Evolutionary conservation across 768 basidiomycete genomes (phyloP).

Genomic region (Tylopilus cervinicoccineus): DNA sequence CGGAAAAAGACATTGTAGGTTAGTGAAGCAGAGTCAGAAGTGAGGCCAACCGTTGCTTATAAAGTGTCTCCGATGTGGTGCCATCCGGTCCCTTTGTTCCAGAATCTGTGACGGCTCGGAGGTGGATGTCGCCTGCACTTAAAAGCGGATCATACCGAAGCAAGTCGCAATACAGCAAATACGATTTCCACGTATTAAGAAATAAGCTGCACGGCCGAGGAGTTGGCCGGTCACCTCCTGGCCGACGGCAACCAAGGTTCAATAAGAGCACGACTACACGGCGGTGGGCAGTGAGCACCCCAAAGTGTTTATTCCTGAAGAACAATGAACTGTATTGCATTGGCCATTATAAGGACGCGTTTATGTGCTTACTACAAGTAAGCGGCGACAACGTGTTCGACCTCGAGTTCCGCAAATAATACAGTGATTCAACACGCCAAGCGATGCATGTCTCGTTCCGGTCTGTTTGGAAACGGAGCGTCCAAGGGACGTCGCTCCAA

Average conservation of each 20-base stretch:
- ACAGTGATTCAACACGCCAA: not conserved
- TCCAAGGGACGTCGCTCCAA: conserved; percentile 6
- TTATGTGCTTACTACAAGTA: not conserved
- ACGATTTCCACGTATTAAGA: not conserved
- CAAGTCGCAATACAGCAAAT: conserved; percentile 17
- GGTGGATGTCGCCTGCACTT: not conserved
- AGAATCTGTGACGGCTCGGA: conserved; percentile 7
- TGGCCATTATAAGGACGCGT: not conserved
- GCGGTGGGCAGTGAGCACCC: not conserved
- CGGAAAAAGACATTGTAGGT: not conserved
- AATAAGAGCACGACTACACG: not conserved
- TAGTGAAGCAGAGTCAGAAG: not conserved
- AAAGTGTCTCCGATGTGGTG: conserved; percentile 1
- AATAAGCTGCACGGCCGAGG: conserved; percentile 1
- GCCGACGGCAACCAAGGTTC: not conserved
- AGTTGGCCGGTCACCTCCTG: not conserved
- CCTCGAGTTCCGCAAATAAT: not conserved
- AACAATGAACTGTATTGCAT: not conserved
- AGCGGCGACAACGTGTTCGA: conserved; percentile 4
- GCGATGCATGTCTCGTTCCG: not conserved
- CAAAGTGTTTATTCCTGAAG: not conserved
- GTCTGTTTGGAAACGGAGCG: not conserved
- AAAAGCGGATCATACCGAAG: conserved; percentile 7
- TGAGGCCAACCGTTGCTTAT: not conserved
- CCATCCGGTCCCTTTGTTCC: conserved; percentile 1